These are phyloP conservation scores for Pythium oligandrum DNA, from an alignment of 352 stramenopile species.

Conservation along the genomic window DNA sequence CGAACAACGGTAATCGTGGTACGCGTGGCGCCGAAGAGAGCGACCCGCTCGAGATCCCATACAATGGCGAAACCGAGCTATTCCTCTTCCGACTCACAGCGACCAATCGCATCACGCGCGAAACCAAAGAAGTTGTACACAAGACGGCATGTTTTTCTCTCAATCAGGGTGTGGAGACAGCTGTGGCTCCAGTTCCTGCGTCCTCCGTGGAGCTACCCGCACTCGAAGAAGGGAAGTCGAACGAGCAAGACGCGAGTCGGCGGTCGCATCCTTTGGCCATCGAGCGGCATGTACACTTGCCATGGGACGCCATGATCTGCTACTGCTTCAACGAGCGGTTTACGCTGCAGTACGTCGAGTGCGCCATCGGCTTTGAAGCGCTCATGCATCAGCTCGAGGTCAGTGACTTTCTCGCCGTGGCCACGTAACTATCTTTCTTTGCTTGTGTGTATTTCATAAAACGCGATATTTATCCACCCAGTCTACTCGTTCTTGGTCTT, in stretches of 20 bases:
- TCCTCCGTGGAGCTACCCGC: not conserved
- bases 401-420: conserved; percentile 35
- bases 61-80: conserved; percentile 40
- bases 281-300: conserved; percentile 73
- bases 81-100: conserved; percentile 68
- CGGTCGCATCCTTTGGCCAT: not conserved
- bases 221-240: not conserved
- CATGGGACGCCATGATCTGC: conserved; percentile 79
- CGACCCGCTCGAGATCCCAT: conserved; percentile 58
- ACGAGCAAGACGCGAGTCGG: not conserved
- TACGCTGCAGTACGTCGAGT: conserved; percentile 78
- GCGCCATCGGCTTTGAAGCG: conserved; percentile 81
- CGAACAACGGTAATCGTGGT: conserved; percentile 6
- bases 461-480: no score
- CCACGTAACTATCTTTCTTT: not conserved
- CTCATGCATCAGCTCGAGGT: conserved; percentile 75
- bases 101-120: conserved; percentile 68
- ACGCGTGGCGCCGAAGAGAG: conserved; percentile 48
- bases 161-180: not conserved
- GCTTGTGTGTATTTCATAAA: no score
- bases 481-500: no score
- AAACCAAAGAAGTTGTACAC: conserved; percentile 49
- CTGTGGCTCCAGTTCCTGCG: not conserved
- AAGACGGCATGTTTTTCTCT: conserved; percentile 54
- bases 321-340: conserved; percentile 60